Evolutionary conservation across 1,284 basidiomycete genomes (phyloP).

Genomic region (Trametes versicolor): DNA sequence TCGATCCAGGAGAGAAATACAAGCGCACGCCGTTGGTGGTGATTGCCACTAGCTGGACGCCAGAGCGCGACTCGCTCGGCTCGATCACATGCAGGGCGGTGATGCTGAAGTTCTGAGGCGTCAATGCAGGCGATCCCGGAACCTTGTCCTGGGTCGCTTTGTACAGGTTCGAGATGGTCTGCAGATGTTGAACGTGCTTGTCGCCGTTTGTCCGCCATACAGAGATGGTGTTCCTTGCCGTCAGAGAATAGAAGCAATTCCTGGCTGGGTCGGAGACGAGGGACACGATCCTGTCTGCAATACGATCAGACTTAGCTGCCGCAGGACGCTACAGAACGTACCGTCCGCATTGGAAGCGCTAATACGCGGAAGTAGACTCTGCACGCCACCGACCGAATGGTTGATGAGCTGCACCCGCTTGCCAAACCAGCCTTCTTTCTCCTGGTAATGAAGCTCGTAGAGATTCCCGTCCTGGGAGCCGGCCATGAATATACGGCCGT

Average conservation of each 20-base stretch:
- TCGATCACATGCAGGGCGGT: slow-evolving; percentile 72
- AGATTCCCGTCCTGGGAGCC: slow-evolving; percentile 89
- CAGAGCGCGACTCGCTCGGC: slow-evolving; percentile 68
- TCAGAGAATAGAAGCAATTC: slow-evolving; percentile 80
- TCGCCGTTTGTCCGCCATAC: slow-evolving; percentile 71
- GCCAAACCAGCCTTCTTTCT: slow-evolving; percentile 93
- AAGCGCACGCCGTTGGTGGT: slow-evolving; percentile 83
- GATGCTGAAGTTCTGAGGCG: slow-evolving; percentile 74
- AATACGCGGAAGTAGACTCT: slow-evolving; percentile 77
- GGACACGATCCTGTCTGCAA: slow-evolving; percentile 73
- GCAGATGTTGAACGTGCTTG: slow-evolving; percentile 71
- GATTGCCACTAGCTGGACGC: slow-evolving; percentile 81
- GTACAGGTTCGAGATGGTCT: slow-evolving; percentile 74
- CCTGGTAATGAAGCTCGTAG: slow-evolving; percentile 95
- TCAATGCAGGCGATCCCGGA: slow-evolving; percentile 74
- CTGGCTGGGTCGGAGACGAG: slow-evolving; percentile 73
- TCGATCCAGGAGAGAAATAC: slow-evolving; percentile 67
- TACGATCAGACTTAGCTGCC: slow-evolving; percentile 18
- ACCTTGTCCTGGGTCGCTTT: slow-evolving; percentile 80
- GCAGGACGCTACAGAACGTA: slow-evolving; percentile 38
- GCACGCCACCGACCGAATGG: slow-evolving; percentile 79
- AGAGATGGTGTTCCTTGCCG: slow-evolving; percentile 74
- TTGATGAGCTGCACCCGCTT: slow-evolving; percentile 86
- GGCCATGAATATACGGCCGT: slow-evolving; percentile 92
- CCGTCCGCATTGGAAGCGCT: slow-evolving; percentile 68